These are phyloP conservation scores for Quercus engelmannii DNA, from an alignment of 306 rosid genomes.

Conservation along the genomic window DNA sequence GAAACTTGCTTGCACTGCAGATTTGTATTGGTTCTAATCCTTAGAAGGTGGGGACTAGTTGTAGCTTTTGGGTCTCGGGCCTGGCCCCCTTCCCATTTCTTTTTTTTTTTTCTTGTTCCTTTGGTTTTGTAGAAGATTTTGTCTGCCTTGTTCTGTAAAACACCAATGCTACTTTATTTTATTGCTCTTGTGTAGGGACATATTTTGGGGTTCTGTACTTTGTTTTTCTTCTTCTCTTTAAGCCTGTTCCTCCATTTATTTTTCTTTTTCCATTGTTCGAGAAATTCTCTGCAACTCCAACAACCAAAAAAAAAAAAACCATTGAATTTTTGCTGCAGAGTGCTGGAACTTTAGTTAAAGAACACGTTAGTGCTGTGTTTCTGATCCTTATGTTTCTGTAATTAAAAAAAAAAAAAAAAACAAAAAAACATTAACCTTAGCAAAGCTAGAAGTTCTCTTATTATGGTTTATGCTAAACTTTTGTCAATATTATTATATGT, in stretches of 20 bases:
- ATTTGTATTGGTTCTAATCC: constrained; percentile 18
- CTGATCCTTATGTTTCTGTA: not conserved
- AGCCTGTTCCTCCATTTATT: constrained; percentile 26
- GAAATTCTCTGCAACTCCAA: not conserved
- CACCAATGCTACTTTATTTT: not conserved
- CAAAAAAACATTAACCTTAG: not conserved
- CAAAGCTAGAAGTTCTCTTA: not conserved
- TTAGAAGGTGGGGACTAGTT: constrained; percentile 31
- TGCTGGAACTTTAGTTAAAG: not conserved
- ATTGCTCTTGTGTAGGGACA: not conserved
- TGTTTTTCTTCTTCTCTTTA: constrained; percentile 12
- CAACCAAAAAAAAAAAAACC: not conserved
- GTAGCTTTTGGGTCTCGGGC: constrained; percentile 32
- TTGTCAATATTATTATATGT: not conserved
- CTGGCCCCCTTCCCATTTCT: constrained; percentile 31
- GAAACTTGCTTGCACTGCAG: constrained; percentile 29
- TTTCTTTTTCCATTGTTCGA: constrained; percentile 10
- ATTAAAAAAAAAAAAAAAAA: not conserved
- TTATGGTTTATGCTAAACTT: constrained; percentile 1
- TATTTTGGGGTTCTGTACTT: not conserved
- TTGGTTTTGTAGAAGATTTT: constrained; percentile 42
- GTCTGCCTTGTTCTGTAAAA: constrained; percentile 36
- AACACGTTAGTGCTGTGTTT: not conserved
- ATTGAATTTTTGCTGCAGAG: not conserved
- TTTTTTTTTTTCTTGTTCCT: constrained; percentile 9